Percentiles rank a stretch among this genome's conserved stretches.
These are phyloP conservation scores for Fusarium xyrophilum DNA, from an alignment of 2,329 filamentous ascomycete genomes.

Conservation along the genomic window DNA sequence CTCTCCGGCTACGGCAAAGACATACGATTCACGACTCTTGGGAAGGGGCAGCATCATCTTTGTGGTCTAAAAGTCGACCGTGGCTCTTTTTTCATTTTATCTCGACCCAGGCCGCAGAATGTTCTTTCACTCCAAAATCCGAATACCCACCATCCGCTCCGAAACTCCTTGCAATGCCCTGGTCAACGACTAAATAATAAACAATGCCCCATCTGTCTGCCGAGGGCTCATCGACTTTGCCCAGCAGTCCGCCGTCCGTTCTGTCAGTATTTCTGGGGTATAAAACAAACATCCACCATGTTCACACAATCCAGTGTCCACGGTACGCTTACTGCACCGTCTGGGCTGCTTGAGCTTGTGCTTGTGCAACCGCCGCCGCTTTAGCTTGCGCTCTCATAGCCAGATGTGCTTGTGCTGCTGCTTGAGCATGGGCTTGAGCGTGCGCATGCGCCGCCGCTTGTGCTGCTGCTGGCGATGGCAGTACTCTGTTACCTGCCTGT, in stretches of 20 bases:
- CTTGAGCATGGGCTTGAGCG: constrained; percentile 40
- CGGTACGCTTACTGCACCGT: constrained; percentile 18
- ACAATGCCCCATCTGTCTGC: constrained; percentile 9
- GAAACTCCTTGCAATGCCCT: constrained; percentile 50
- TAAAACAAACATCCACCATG: constrained; percentile 39
- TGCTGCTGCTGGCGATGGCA: constrained; percentile 39
- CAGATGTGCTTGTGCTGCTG: constrained; percentile 41
- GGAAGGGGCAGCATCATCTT: neutral
- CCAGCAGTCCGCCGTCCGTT: constrained; percentile 19
- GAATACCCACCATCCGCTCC: constrained; percentile 41
- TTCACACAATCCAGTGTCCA: constrained; percentile 36
- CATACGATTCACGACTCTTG: neutral
- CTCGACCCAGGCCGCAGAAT: constrained; percentile 35
- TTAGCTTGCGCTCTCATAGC: constrained; percentile 37
- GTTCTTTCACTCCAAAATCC: constrained; percentile 40
- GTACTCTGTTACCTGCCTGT: constrained; percentile 34
- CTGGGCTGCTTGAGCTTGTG: constrained; percentile 32
- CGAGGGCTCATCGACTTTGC: constrained; percentile 1
- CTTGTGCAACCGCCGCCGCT: constrained; percentile 32
- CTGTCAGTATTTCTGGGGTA: constrained; percentile 35
- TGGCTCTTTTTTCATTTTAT: constrained; percentile 33
- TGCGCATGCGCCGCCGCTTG: constrained; percentile 39
- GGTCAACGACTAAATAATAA: constrained; percentile 41
- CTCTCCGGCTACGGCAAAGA: neutral
- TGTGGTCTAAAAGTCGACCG: constrained; percentile 29